Conservation (phyloP, 495 filamentous ascomycete genomes). For the Articulospora tetracladia region DNA sequence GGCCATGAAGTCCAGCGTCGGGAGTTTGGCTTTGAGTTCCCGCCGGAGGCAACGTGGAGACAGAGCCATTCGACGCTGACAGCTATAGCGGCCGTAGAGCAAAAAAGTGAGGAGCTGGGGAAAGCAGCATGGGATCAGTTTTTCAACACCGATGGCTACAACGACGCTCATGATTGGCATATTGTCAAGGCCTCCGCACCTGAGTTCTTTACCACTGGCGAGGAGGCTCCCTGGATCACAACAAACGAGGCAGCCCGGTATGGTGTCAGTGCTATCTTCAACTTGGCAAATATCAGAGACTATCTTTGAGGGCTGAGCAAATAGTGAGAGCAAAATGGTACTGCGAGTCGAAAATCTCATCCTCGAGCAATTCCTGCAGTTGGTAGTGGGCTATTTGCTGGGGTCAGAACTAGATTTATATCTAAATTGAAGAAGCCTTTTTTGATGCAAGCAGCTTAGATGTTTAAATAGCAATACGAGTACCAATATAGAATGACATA, state of each 20-base stretch:
- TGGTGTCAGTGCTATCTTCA: background rate
- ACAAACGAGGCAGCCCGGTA: constrained; percentile 1
- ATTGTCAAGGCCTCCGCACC: background rate
- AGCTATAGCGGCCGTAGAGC: background rate
- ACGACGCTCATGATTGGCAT: background rate
- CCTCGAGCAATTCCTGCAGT: too few relatives aligned
- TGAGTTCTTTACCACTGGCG: background rate
- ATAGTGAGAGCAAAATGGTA: too few relatives aligned
- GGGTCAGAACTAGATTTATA: too few relatives aligned
- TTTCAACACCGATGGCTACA: background rate
- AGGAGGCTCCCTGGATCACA: background rate
- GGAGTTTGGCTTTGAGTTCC: background rate
- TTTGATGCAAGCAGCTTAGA: too few relatives aligned
- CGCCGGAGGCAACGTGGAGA: background rate
- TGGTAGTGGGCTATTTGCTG: too few relatives aligned
- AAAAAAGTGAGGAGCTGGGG: background rate
- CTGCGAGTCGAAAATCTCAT: too few relatives aligned
- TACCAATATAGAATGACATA: too few relatives aligned
- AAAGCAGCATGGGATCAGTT: background rate
- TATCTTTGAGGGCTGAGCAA: background rate
- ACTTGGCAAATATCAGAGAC: background rate
- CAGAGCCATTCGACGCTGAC: constrained; percentile 1
- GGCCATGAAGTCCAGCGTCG: background rate
- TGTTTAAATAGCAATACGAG: too few relatives aligned
- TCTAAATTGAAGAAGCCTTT: too few relatives aligned